Conservation (phyloP, 225 moss, liverwort and hornwort species). For the Pseudoscleropodium purum region DNA sequence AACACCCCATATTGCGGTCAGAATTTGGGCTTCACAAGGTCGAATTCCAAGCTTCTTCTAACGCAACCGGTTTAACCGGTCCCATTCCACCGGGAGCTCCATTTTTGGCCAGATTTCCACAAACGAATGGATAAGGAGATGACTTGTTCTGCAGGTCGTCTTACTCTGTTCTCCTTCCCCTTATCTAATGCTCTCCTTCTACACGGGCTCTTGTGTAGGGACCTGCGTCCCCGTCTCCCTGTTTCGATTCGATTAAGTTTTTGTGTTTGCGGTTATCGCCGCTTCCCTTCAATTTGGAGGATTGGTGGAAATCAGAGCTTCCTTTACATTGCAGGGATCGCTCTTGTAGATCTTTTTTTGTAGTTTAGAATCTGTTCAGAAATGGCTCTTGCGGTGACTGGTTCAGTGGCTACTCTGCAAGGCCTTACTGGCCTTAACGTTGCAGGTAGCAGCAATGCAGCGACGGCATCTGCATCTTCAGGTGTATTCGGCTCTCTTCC, state of each 20-base stretch:
- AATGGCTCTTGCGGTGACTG: conserved; percentile 41
- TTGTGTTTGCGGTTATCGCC: background rate
- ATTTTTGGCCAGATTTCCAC: no score
- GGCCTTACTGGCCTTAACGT: background rate
- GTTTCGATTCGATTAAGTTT: background rate
- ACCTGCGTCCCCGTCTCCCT: background rate
- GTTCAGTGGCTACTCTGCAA: conserved; percentile 17
- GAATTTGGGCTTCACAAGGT: background rate
- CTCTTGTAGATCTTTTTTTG: background rate
- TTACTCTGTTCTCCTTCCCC: background rate
- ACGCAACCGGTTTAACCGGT: background rate
- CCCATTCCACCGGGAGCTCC: background rate
- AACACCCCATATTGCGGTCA: background rate
- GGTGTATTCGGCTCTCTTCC: conserved; percentile 24
- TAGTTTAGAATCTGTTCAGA: background rate
- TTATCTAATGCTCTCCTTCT: background rate
- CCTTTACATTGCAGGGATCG: background rate
- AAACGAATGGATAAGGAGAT: conserved; percentile 1
- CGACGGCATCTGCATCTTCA: conserved; percentile 34
- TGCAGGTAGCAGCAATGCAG: conserved; percentile 25
- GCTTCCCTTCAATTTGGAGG: background rate
- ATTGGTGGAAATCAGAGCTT: background rate
- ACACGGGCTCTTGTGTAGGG: background rate
- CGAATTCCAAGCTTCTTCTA: background rate
- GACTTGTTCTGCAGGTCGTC: background rate